Evolutionary conservation across 768 basidiomycete species (phyloP), one percentile per base, ranked within the genome.

Genomic region (Trichaptum fuscoviolaceum): DNA sequence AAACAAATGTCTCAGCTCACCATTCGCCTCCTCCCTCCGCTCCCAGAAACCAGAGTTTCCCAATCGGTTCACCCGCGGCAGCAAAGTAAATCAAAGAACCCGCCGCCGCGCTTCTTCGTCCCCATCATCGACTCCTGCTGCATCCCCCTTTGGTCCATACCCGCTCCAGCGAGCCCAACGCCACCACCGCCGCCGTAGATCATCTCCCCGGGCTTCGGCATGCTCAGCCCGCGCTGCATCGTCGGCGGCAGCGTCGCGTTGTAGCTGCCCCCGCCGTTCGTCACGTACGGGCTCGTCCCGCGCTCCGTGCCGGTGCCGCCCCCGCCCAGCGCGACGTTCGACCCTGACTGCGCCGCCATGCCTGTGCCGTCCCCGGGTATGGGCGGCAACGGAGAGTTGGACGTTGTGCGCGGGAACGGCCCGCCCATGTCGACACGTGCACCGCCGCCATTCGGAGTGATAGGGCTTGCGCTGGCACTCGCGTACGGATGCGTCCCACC

Each of bases 401-500:
- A 69, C 71, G 58, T 70, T 10, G 69, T 86, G 80, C 87, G 83
- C 25, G 85, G 89, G 68, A 87, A 90, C 25, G 79, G 76, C 65
- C 76, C 74, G 67, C 76, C 75, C 7, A 71, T 72, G 42, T 78
- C 76, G 27, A 75, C 75, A 20, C 88, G 86, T 72, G 87, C 87
- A 58, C 3, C 42, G 2, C 42, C 42, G 42, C 42, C 42, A 12
- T 52, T 52, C 5, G 42, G 42, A 5, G 42, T 52, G 42, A 79
- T 83, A 1, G 85, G 78, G 65, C 81, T 84, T 7, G 87, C 42
- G 20, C 42, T 85, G 7, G 87, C 84, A 36, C 84, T 80, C 9
- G 90, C 91, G 66, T 92, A 93, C 35, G 91, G 91, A 73, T 93
- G 91, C 34, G 87, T 82, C 9, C 82, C 78, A 23, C 82, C 77